Percentiles rank a stretch among this genome's conserved stretches.
These are phyloP conservation scores for Penicillium sp. DNA, from an alignment of 2,329 filamentous ascomycete genomes.

Conservation along the genomic window DNA sequence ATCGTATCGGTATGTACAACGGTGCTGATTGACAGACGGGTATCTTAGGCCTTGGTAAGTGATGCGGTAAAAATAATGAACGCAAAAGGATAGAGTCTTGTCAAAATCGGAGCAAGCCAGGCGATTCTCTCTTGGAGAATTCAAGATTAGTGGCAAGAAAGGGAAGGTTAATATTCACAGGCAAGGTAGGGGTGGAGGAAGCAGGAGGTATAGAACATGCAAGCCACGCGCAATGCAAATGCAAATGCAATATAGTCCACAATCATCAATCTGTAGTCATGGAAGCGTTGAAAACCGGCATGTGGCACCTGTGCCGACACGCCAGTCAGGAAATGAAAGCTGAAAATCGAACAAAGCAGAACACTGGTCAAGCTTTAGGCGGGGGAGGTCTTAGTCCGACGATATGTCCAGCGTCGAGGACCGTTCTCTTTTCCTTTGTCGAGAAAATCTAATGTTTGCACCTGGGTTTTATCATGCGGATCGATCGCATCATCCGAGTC, in stretches of 20 bases:
- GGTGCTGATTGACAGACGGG: background rate
- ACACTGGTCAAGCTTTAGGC: background rate
- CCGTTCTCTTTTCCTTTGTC: background rate
- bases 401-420: conserved; percentile 20
- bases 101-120: background rate
- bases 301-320: conserved; percentile 6
- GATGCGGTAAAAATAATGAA: background rate
- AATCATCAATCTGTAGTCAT: conserved; percentile 9
- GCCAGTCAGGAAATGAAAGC: background rate
- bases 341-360: background rate
- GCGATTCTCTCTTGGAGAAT: background rate
- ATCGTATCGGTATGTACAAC: conserved; percentile 1
- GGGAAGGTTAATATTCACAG: conserved; percentile 3
- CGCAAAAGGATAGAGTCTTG: background rate
- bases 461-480: conserved; percentile 5
- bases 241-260: conserved; percentile 1
- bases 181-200: background rate
- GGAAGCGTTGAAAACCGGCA: conserved; percentile 1
- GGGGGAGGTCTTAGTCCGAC: conserved; percentile 18
- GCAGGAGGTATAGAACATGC: conserved; percentile 1
- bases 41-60: background rate
- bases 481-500: conserved; percentile 5
- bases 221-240: conserved; percentile 15
- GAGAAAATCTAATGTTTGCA: conserved; percentile 12
- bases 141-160: background rate